Evolutionary conservation across 2,329 filamentous ascomycete genomes (phyloP), one percentile per base, ranked within the genome.

Genomic region (Pseudocercospora cruenta): DNA sequence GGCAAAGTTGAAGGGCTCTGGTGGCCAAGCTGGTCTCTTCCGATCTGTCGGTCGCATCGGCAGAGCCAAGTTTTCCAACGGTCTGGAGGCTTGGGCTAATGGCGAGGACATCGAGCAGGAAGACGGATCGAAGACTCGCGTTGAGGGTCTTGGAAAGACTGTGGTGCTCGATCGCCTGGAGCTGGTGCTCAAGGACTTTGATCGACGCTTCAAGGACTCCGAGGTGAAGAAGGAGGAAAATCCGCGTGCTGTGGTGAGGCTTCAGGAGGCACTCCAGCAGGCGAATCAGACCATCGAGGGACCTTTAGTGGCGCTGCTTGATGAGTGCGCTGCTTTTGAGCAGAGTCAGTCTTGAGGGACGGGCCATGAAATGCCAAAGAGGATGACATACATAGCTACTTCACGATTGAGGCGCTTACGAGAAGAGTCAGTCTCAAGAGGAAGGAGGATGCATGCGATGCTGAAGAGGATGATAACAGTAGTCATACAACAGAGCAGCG

Each of bases 251-350:
- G 51, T 58, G n/a, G 26, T 36, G 24, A 63, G 26, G 36, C 19
- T 63, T 31, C 54, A 33, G 33, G 54, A 33, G 22, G 54, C 54
- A 3, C 26, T 58, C 3, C 12, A 21, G 10, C 22, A 58, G 14
- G 54, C 54, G 10, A 36, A 58, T 3, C 14, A 26, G 10, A 9
- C 51, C 3, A 36, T 63, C 33, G 22, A 63, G 10, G 61, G 21
- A 9, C 49, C 51, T 16, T n/a, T 58, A 7, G 14, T 31, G 21
- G 22, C 26, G n/a, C 24, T 43, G 26, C n/a, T 63, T 22, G 51
- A 33, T n/a, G 39, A 58, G 53, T 63, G 61, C 39, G 53, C 36
- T 31, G 51, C 49, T 26, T 63, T 28, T 36, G 61, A 63, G 61
- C 19, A 51, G 19, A 51, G 47, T 10, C 47, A 51, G 19, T 39